Base-by-base conservation (phyloP, 2,329 filamentous ascomycete genomes). In the Aspergillus flavus region DNA sequence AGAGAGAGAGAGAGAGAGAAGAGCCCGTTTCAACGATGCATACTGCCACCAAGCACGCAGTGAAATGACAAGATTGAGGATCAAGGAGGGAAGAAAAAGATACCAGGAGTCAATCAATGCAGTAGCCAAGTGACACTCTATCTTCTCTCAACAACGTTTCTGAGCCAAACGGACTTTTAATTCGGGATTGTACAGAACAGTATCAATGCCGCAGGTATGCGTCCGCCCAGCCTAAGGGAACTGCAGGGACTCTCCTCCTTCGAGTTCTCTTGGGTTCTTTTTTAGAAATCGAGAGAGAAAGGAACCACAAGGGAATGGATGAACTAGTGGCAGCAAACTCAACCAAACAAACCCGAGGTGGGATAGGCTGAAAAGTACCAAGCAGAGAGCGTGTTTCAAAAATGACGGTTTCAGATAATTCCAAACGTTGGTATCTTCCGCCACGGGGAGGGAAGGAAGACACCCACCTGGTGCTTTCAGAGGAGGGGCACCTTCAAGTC, bases 201-300 rank as follows among this genome's bases (percentile, higher is more conserved):
- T 46, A 66, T 63, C 60, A 62, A 67, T 62, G 59, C 61, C 59
- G 56, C 68, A 59, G 59, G 61, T 64, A 66, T 69, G 64, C 58
- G 67, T 64, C 64, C 62, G 62, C 60, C 53, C 56, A 64, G 63
- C 50, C 48, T 65, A 64, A 68, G 72, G 73, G 68, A 72, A 73
- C 73, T 74, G 74, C 74, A 76, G 73, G 71, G 69, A 70, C 71
- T 69, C 67, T 66, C 59, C 63, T 68, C 64, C 63, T 59, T 58
- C 60, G 66, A 63, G 66, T 64, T 43, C 45, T 55, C 61, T 56
- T 60, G 61, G 52, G 53, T 59, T 59, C 41, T 60, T 60, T 60
- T 59, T 59, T 59, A 62, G 61, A 62, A 66, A 61, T 52, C 59
- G 60, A 61, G 59, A 66, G 66, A 61, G 55, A 60, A 62, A 60